Percentiles rank a stretch among this genome's conserved stretches.
These are phyloP conservation scores for Cryptosporidium sp. DNA, from an alignment of 169 alveolate genomes.

Conservation along the genomic window DNA sequence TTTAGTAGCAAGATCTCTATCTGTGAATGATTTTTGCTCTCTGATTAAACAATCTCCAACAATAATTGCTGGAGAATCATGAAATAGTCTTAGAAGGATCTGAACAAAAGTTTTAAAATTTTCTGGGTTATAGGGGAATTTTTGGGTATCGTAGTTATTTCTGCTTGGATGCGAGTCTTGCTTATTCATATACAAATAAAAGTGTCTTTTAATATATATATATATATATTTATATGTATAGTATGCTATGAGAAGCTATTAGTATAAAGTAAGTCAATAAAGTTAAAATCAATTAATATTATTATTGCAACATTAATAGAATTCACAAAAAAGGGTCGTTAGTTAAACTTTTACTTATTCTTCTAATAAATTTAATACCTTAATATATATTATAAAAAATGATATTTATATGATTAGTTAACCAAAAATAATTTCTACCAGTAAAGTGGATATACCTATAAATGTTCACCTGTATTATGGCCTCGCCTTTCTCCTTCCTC, in stretches of 20 bases:
- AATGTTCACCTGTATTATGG: background rate
- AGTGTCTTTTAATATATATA: background rate
- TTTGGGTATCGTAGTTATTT: slow-evolving; percentile 22
- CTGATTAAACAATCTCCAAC: slow-evolving; percentile 72
- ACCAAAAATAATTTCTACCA: background rate
- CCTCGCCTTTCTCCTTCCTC: too few relatives aligned
- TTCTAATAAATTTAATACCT: background rate
- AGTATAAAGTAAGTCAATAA: background rate
- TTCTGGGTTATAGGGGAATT: slow-evolving; percentile 63
- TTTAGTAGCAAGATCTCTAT: slow-evolving; percentile 57
- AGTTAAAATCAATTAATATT: background rate
- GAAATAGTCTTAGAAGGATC: slow-evolving; percentile 40
- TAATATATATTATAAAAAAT: too few relatives aligned
- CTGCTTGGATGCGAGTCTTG: slow-evolving; percentile 25
- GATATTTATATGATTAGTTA: background rate
- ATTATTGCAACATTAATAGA: background rate
- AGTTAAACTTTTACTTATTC: background rate
- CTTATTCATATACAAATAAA: slow-evolving; percentile 22
- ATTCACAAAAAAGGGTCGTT: background rate
- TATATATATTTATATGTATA: too few relatives aligned
- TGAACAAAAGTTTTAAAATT: slow-evolving; percentile 61
- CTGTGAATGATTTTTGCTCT: slow-evolving; percentile 67
- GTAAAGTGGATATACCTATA: background rate
- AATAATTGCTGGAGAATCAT: slow-evolving; percentile 65
- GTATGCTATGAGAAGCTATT: background rate